Base-by-base conservation (phyloP, 2,329 filamentous ascomycete species). In the Colletotrichum kahawae region DNA sequence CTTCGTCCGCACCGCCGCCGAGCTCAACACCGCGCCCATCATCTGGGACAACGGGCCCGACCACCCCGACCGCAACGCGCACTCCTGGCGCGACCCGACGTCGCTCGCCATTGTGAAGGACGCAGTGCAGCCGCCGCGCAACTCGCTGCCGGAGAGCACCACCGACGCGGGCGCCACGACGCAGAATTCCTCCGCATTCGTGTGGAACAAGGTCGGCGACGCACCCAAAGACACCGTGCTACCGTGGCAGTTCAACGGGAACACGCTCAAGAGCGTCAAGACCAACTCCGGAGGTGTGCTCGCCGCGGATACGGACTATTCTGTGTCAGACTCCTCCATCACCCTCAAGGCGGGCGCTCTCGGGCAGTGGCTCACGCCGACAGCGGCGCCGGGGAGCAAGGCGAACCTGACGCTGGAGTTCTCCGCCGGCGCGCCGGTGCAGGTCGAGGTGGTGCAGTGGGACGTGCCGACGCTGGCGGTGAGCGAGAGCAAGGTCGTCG, bases 1-100 rank as follows among this genome's bases (percentile, higher is more conserved):
- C 74, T 84, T 92, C 68, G 81, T 88, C 24, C 86, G 86, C 33
- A 87, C 85, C 0, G 87, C 88, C 1, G 84, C 82, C 2, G 85
- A 87, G 60, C 88, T 90, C 77, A 84, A 88, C 75, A 89, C 88
- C 9, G 81, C 87, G 1, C 85, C 87, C 5, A 83, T 92, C 2
- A 79, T 92, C 7, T 92, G 90, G 91, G 91, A 92, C 78, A 92
- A 92, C 73, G 90, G 90, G 0, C 79, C 84, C 4, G 90, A 92
- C 77, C 88, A 90, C 54, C 83, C 91, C 13, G 84, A 92, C 77
- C 88, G 90, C 48, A 82, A 81, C 4, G 83, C 86, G 0, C 84
- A 86, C 60, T 77, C 79, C 4, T 92, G 89, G 89, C 83, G 87
- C 21, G 91, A 92, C 75, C 82, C 84, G 0, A 85, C 87, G 0